phyloP scores from a whole-genome alignment of 106 monocot genomes.

The Ottelia alismoides region DNA sequence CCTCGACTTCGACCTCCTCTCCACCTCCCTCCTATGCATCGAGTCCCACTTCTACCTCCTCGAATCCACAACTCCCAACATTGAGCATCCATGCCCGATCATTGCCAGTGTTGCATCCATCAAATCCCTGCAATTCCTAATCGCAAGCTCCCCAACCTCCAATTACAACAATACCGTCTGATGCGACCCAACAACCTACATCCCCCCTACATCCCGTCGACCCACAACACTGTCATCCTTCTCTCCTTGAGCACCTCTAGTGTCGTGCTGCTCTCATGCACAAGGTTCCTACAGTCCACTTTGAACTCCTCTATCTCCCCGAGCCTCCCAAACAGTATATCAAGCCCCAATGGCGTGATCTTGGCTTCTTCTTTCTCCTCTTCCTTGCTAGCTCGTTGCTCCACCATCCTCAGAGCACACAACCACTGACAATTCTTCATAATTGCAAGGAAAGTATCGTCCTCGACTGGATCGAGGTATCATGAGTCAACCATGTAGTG shows the following conservation, averaged over 20 bases:
- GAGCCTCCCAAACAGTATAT: constrained; percentile 30
- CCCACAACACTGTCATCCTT: constrained; percentile 27
- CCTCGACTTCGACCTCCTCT: constrained; percentile 23
- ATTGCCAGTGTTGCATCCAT: constrained; percentile 46
- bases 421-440: constrained; percentile 47
- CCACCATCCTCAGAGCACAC: constrained; percentile 39
- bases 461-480: constrained; percentile 46
- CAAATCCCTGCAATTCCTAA: constrained; percentile 62
- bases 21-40: constrained; percentile 32
- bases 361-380: constrained; percentile 14
- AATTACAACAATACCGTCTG: constrained; percentile 74
- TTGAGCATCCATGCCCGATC: constrained; percentile 65
- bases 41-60: constrained; percentile 43
- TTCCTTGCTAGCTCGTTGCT: constrained; percentile 20
- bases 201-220: constrained; percentile 54
- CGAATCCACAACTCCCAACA: constrained; percentile 44
- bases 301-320: constrained; percentile 48
- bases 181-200: constrained; percentile 62
- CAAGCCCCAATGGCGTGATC: constrained; percentile 36
- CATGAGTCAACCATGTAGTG: constrained; percentile 72
- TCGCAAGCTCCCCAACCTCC: constrained; percentile 37
- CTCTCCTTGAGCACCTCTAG: constrained; percentile 39
- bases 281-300: constrained; percentile 43
- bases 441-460: constrained; percentile 35
- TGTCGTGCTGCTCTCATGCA: constrained; percentile 35